phyloP scores from a whole-genome alignment of 768 basidiomycete species.

The Termitomyces sp. region DNA sequence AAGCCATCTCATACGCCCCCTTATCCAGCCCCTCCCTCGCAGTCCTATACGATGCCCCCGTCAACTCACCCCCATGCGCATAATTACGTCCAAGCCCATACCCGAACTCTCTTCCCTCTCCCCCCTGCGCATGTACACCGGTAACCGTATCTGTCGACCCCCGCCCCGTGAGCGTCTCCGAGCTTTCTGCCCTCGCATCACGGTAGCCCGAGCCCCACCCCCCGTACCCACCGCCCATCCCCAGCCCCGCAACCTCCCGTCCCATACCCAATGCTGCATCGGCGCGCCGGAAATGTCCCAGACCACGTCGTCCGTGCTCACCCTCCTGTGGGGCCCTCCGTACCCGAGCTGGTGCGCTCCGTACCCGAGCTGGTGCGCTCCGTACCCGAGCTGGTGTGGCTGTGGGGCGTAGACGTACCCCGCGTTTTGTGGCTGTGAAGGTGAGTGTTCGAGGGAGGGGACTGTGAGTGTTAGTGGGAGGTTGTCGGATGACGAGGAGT shows the following conservation, averaged over 20 bases:
- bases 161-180: neutral
- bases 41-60: conserved; percentile 20
- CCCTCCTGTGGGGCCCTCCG: conserved; percentile 8
- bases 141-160: neutral
- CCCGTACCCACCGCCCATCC: neutral
- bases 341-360: too few species aligned
- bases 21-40: conserved; percentile 13
- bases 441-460: conserved; percentile 1
- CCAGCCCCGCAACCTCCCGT: neutral
- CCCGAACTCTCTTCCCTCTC: neutral
- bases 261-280: conserved; percentile 9
- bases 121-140: neutral
- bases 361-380: too few species aligned
- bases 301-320: conserved; percentile 27
- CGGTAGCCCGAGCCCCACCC: neutral
- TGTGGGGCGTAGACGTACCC: conserved; percentile 45
- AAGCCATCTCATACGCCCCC: too few species aligned
- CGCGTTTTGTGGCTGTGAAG: conserved; percentile 32
- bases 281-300: conserved; percentile 24
- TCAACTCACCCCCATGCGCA: conserved; percentile 20
- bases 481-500: conserved; percentile 24
- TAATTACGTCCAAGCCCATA: neutral
- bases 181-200: too few species aligned
- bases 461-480: conserved; percentile 39
- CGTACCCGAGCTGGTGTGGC: conserved; percentile 27